Conservation (phyloP, 306 rosid genomes). For the Senna siamea region DNA sequence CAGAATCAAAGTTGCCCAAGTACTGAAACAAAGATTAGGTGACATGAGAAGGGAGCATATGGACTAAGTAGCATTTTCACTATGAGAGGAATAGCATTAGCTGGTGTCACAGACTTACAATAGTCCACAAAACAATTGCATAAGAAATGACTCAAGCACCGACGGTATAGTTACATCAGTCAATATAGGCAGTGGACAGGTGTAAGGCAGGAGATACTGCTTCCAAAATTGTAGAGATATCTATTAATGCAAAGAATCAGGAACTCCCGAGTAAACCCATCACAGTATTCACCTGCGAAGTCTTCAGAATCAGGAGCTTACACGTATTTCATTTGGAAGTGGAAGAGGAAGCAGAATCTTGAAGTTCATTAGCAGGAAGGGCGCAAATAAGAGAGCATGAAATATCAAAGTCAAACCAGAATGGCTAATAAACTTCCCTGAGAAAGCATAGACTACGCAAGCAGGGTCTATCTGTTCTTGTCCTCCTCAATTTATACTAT, state of each 20-base stretch:
- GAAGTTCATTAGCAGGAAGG: slow-evolving; percentile 16
- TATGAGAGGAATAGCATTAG: slow-evolving; percentile 1
- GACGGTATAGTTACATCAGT: slow-evolving; percentile 36
- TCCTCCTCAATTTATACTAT: neutral
- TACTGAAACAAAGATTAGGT: slow-evolving; percentile 25
- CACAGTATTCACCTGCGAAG: too few relatives aligned
- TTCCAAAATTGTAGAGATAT: slow-evolving; percentile 33
- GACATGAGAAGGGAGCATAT: slow-evolving; percentile 25
- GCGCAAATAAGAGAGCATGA: slow-evolving; percentile 21
- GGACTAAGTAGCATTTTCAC: slow-evolving; percentile 21
- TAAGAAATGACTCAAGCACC: slow-evolving; percentile 34
- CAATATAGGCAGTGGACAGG: slow-evolving; percentile 17
- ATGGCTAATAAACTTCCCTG: neutral
- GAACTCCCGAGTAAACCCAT: slow-evolving; percentile 26
- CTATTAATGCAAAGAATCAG: slow-evolving; percentile 21
- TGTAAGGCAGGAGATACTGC: slow-evolving; percentile 27
- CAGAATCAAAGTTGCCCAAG: slow-evolving; percentile 36
- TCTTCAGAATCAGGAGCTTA: slow-evolving; percentile 9
- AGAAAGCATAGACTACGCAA: slow-evolving; percentile 19
- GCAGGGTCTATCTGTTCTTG: neutral
- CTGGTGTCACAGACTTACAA: slow-evolving; percentile 36
- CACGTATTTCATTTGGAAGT: slow-evolving; percentile 11
- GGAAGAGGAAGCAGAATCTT: neutral
- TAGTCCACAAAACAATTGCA: slow-evolving; percentile 36
- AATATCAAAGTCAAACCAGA: slow-evolving; percentile 34